Conservation (phyloP, 768 basidiomycete genomes). For the Omphalotus guepiniiformis region DNA sequence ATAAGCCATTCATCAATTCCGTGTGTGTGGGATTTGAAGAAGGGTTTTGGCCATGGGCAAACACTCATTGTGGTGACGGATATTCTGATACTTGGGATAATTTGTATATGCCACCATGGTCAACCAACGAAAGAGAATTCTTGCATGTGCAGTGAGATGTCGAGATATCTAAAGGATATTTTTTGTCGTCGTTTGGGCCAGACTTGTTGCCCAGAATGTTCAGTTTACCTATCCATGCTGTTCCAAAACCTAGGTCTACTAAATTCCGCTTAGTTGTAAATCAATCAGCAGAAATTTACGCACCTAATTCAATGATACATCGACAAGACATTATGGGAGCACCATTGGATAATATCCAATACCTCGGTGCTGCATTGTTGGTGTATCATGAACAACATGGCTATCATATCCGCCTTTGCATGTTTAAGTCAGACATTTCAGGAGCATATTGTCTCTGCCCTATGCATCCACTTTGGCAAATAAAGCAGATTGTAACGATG, state of each 20-base stretch:
- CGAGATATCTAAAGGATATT: constrained; percentile 15
- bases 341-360: constrained; percentile 20
- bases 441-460: constrained; percentile 19
- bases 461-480: constrained; percentile 21
- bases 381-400: constrained; percentile 6
- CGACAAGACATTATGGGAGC: constrained; percentile 7
- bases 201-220: too few relatives aligned
- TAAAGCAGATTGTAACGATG: constrained; percentile 19
- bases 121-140: constrained; percentile 11
- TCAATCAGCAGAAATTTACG: constrained; percentile 24
- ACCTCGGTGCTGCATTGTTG: constrained; percentile 19
- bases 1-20: constrained; percentile 23
- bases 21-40: constrained; percentile 18
- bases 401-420: background rate
- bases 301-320: constrained; percentile 23
- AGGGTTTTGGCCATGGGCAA: constrained; percentile 29
- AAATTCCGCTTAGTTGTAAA: constrained; percentile 26
- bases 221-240: constrained; percentile 19
- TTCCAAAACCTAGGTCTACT: constrained; percentile 24
- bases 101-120: background rate
- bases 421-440: constrained; percentile 23
- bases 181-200: constrained; percentile 24
- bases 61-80: constrained; percentile 6
- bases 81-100: constrained; percentile 14
- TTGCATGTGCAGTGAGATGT: constrained; percentile 12